phyloP scores from a whole-genome alignment of 257 asterid species.

The Ilex aquifolium region DNA sequence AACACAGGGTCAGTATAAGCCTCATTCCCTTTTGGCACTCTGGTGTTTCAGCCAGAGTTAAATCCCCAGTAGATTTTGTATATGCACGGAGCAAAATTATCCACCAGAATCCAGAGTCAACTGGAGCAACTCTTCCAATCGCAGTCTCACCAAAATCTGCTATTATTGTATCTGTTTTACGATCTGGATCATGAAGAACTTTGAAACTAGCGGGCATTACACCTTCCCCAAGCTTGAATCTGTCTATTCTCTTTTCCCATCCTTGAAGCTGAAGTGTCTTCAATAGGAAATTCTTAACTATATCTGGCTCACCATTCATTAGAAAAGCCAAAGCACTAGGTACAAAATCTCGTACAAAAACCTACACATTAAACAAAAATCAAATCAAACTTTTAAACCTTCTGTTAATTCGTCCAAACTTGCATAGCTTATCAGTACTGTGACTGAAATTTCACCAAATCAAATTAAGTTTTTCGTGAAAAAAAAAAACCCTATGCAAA shows the following conservation, averaged over 20 bases:
- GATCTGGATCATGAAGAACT: conserved; percentile 64
- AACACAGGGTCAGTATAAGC: conserved; percentile 56
- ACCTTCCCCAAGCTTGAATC: conserved; percentile 80
- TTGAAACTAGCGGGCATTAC: conserved; percentile 81
- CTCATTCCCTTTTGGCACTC: conserved; percentile 85
- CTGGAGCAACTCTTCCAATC: conserved; percentile 79
- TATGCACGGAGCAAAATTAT: conserved; percentile 78
- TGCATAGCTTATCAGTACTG: not conserved
- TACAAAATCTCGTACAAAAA: conserved; percentile 73
- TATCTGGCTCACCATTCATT: conserved; percentile 75
- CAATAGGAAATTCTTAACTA: conserved; percentile 62
- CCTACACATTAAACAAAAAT: conserved; percentile 27
- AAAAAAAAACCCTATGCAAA: no score
- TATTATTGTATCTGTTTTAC: conserved; percentile 51
- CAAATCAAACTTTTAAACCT: not conserved
- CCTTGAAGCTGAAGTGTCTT: conserved; percentile 81
- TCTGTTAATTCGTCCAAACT: not conserved
- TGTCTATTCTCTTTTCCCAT: conserved; percentile 64
- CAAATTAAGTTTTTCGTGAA: not conserved
- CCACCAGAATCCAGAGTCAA: conserved; percentile 93
- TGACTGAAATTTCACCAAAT: not conserved
- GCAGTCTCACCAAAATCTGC: conserved; percentile 89
- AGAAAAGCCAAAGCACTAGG: conserved; percentile 75
- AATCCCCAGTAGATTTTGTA: conserved; percentile 70
- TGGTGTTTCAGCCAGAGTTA: conserved; percentile 51